These are phyloP conservation scores for Cercophora sp. DNA, from an alignment of 495 filamentous ascomycete genomes.

Conservation along the genomic window DNA sequence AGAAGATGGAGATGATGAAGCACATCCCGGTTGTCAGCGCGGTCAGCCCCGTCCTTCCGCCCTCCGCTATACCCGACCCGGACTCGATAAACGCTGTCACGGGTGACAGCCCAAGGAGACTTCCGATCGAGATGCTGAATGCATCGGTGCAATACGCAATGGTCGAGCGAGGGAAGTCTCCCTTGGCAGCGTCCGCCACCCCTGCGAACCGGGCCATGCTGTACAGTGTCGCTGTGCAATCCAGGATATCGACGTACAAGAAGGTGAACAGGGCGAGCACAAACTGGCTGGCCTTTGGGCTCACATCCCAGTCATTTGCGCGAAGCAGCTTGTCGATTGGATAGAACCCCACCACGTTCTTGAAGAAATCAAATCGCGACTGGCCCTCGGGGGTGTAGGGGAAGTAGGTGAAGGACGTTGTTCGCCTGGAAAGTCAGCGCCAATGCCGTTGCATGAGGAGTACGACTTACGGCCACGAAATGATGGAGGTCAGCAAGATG, in stretches of 20 bases:
- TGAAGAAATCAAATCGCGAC: constrained; percentile 68
- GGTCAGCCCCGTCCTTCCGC: constrained; percentile 69
- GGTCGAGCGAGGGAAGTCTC: constrained; percentile 61
- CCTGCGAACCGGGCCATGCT: constrained; percentile 74
- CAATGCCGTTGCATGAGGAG: neutral
- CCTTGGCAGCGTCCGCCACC: constrained; percentile 50
- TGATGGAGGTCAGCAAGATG: constrained; percentile 70
- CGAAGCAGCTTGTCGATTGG: constrained; percentile 2
- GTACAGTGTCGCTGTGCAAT: constrained; percentile 59
- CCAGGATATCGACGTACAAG: constrained; percentile 73
- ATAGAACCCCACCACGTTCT: constrained; percentile 20
- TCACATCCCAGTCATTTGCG: constrained; percentile 2
- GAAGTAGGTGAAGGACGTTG: constrained; percentile 72
- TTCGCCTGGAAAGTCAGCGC: constrained; percentile 36
- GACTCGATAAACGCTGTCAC: constrained; percentile 76
- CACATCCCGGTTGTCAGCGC: constrained; percentile 66
- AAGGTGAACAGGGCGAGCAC: constrained; percentile 73
- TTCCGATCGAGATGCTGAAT: constrained; percentile 72
- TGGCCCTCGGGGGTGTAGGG: constrained; percentile 60
- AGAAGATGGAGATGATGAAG: constrained; percentile 74
- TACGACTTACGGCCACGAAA: constrained; percentile 62
- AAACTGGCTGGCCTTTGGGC: constrained; percentile 48
- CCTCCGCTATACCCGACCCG: constrained; percentile 74
- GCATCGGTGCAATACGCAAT: constrained; percentile 60
- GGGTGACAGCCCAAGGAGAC: constrained; percentile 66